These are phyloP conservation scores for Epichloe gansuensis DNA, from an alignment of 2,329 filamentous ascomycete genomes.

Conservation along the genomic window DNA sequence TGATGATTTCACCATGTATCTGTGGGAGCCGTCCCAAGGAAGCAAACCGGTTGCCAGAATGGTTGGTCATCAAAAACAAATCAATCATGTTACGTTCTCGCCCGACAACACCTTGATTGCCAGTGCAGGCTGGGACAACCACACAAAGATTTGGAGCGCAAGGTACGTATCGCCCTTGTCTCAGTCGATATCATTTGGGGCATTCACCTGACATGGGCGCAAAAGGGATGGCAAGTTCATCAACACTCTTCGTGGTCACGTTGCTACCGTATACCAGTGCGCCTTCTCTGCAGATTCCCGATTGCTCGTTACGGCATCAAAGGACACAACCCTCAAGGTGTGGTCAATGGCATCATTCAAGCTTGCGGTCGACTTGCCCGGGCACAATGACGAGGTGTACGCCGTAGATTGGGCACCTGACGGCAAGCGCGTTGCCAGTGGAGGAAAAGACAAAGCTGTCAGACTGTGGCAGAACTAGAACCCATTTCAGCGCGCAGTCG, in stretches of 20 bases:
- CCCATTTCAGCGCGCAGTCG: not conserved
- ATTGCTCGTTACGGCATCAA: slow-evolving; percentile 75
- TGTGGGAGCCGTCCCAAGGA: slow-evolving; percentile 74
- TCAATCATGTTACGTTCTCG: slow-evolving; percentile 91
- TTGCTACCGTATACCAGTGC: slow-evolving; percentile 81
- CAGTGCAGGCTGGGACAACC: slow-evolving; percentile 85
- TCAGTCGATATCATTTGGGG: not conserved
- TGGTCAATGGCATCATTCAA: slow-evolving; percentile 87
- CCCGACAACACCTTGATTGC: slow-evolving; percentile 82
- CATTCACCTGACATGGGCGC: not conserved
- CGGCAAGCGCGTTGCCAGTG: slow-evolving; percentile 77
- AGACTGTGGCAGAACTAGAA: slow-evolving; percentile 51
- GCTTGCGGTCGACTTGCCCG: slow-evolving; percentile 67
- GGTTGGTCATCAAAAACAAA: slow-evolving; percentile 90
- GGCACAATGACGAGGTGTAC: slow-evolving; percentile 87
- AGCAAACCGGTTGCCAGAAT: slow-evolving; percentile 80
- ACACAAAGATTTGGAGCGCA: slow-evolving; percentile 84
- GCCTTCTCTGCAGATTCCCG: slow-evolving; percentile 86
- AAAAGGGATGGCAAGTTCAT: slow-evolving; percentile 61
- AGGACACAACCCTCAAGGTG: slow-evolving; percentile 88
- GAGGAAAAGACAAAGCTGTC: slow-evolving; percentile 80
- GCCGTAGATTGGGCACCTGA: slow-evolving; percentile 93
- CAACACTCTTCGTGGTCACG: slow-evolving; percentile 78
- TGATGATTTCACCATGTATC: slow-evolving; percentile 92
- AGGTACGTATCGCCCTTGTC: slow-evolving; percentile 31